A percentile compares a stretch with the other conserved stretches of the same genome.
Conservation (phyloP, 345 rosid species). For the Crucihimalaya himalaica region DNA sequence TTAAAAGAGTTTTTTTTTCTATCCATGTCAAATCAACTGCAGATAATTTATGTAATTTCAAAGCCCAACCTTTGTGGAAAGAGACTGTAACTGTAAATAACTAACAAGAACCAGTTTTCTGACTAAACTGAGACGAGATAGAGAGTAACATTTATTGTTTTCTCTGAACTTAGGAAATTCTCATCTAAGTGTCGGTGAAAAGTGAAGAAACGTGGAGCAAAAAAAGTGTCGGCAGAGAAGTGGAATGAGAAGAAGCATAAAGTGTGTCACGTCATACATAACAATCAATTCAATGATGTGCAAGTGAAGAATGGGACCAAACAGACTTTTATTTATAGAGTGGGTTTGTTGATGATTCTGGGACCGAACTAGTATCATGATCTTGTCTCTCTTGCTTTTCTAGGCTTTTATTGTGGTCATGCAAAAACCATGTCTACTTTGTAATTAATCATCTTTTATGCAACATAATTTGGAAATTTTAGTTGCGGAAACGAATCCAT, state of each 20-base stretch:
- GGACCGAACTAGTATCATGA: conserved; percentile 38
- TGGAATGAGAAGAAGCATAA: conserved; percentile 21
- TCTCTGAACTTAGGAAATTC: conserved; percentile 12
- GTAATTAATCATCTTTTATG: background rate
- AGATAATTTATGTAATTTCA: conserved; percentile 1
- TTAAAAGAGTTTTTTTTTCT: conserved; percentile 22
- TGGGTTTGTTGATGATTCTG: conserved; percentile 35
- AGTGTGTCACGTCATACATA: conserved; percentile 7
- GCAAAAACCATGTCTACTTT: background rate
- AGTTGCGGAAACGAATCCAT: background rate
- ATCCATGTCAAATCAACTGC: conserved; percentile 13
- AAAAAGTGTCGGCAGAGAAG: conserved; percentile 38
- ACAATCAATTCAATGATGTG: conserved; percentile 30
- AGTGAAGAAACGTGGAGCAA: conserved; percentile 28
- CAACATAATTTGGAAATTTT: background rate
- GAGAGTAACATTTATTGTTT: conserved; percentile 4
- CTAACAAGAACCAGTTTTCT: conserved; percentile 22
- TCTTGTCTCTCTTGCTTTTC: conserved; percentile 32
- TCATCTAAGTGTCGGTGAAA: conserved; percentile 33
- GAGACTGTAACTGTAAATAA: conserved; percentile 17
- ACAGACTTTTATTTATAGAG: conserved; percentile 2
- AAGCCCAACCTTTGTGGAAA: conserved; percentile 5
- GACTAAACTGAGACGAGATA: conserved; percentile 25
- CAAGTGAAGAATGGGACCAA: conserved; percentile 36
- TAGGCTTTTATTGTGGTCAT: conserved; percentile 16